Percentiles rank a stretch among this genome's conserved stretches.
Evolutionary conservation across 2,329 filamentous ascomycete genomes (phyloP).

Genomic region (Coniochaeta pulveracea): DNA sequence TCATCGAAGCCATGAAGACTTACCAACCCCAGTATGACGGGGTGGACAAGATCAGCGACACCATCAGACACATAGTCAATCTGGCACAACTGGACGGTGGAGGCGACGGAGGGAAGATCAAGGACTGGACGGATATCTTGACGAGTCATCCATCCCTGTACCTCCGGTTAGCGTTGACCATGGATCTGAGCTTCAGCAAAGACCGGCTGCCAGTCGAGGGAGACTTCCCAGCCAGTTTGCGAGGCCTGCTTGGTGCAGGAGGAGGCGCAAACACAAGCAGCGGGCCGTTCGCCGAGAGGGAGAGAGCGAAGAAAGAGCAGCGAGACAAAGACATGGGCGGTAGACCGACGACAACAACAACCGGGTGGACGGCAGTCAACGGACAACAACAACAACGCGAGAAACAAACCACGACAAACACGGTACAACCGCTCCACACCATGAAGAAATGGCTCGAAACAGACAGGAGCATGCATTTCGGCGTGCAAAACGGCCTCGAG

Average conservation of each 20-base stretch:
- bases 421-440: background rate
- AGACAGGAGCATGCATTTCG: conserved; percentile 1
- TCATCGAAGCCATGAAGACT: conserved; percentile 32
- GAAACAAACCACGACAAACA: background rate
- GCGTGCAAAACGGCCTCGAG: conserved; percentile 1
- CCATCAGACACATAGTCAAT: conserved; percentile 29
- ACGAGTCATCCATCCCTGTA: conserved; percentile 27
- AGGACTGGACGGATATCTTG: conserved; percentile 30
- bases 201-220: conserved; percentile 26
- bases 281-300: conserved; percentile 17
- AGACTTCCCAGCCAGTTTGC: conserved; percentile 27
- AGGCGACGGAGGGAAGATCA: conserved; percentile 15
- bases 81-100: conserved; percentile 24
- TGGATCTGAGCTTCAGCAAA: conserved; percentile 30
- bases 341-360: background rate
- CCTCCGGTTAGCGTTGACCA: conserved; percentile 28
- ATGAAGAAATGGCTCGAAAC: conserved; percentile 1
- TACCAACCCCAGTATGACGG: conserved; percentile 34
- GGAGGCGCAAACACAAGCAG: conserved; percentile 17
- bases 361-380: no score
- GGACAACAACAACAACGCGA: background rate
- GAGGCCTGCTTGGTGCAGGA: conserved; percentile 24
- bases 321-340: background rate
- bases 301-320: conserved; percentile 5
- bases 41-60: conserved; percentile 31